Evolutionary conservation across 116 monocot species (phyloP), one percentile per base, ranked within the genome.

Genomic region (Dioscorea cayenensis): DNA sequence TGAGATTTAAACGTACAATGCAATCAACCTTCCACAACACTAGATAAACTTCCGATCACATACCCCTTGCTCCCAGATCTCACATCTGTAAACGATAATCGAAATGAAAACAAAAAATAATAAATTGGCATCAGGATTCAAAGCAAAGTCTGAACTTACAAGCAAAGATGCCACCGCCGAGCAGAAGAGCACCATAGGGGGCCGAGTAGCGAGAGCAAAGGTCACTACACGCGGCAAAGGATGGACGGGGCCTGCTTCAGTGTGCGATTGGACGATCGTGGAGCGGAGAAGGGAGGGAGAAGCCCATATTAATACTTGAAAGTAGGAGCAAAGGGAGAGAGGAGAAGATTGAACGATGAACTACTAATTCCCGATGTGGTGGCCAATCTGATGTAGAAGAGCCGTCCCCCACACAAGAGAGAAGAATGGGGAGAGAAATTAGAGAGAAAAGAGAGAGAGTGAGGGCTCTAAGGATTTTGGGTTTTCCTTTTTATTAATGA

Each of bases 41-140:
- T 85, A 59, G 87, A 76, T 13, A 87, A 63, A 0, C 91, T 87
- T 60, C 87, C 91, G n/a, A 78, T 28, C 72, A 85, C 71, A n/a
- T 87, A 91, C 0, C 91, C 91, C 51, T 81, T 91, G 70, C 91
- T 91, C 49, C 85, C 78, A 28, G 91, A 87, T 68, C 78, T 87
- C 83, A 60, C 36, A 75, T 87, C 87, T 90, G 67, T 36, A 69
- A 7, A 65, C 36, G 60, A 72, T 17, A 17, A 63, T 17, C 18
- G 43, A 43, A 43, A 43, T 43, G 43, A 43, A 11, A 43, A 43
- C 10, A 43, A 2, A 0, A 48, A 78, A 5, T 21, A 60, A 32
- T 14, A 50, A 51, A 17, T 28, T 1, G 12, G 25, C 20, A 19
- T 64, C 7, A 14, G 8, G 49, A 43, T 20, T 36, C 8, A 68